Evolutionary conservation across 1,139 yeast genomes (phyloP).

Genomic region (Geotrichum siamense): DNA sequence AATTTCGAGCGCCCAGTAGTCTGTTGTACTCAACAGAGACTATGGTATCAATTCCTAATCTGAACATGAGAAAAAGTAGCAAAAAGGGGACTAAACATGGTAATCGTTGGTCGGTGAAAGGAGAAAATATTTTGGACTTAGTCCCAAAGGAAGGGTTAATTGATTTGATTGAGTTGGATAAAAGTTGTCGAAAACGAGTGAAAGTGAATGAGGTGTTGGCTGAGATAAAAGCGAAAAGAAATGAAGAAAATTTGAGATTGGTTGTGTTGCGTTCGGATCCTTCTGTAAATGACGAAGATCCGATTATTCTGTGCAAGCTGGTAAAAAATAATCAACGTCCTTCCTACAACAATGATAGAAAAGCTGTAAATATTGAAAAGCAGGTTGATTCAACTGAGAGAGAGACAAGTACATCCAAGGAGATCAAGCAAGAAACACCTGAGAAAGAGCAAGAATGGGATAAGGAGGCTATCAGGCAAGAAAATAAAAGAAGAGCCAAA

Average conservation of each 20-base stretch:
- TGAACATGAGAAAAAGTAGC: too few relatives aligned
- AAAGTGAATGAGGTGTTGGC: constrained; percentile 14
- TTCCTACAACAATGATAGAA: not conserved
- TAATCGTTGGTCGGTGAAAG: too few relatives aligned
- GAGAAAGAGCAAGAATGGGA: not conserved
- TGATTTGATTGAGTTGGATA: constrained; percentile 23
- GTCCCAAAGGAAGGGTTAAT: constrained; percentile 26
- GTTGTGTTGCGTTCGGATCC: constrained; percentile 23
- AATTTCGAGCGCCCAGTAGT: too few relatives aligned
- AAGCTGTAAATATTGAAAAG: not conserved
- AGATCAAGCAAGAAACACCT: not conserved
- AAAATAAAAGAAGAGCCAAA: constrained; percentile 13
- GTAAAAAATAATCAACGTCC: constrained; percentile 14
- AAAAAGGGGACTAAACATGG: too few relatives aligned
- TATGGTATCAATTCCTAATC: too few relatives aligned
- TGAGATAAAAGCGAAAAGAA: constrained; percentile 7
- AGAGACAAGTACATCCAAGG: not conserved
- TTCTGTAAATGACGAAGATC: constrained; percentile 16
- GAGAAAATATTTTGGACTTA: constrained; percentile 22
- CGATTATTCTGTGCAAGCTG: constrained; percentile 23
- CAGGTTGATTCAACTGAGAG: not conserved
- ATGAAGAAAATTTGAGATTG: constrained; percentile 15
- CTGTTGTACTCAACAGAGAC: too few relatives aligned
- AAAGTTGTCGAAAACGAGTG: constrained; percentile 20
- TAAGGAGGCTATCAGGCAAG: constrained; percentile 13